Base-by-base conservation (phyloP, 2,329 filamentous ascomycete species). In the Colletotrichum gigasporum region DNA sequence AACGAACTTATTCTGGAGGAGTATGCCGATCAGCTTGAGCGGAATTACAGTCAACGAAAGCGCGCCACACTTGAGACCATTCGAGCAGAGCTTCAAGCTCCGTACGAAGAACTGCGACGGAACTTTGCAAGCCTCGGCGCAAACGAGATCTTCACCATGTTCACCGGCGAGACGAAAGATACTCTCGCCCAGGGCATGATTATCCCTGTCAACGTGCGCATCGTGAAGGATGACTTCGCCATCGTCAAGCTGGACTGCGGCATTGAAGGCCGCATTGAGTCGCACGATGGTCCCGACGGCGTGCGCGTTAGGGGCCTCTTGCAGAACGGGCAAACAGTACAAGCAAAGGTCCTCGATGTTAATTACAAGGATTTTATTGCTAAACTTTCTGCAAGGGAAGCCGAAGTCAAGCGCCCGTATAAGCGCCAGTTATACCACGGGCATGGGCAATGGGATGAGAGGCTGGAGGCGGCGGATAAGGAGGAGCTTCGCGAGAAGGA, bases 1-100 rank as follows among this genome's bases (percentile, higher is more conserved):
- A 97, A 98, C 72, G 96, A 99, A 73, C 85, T 99, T 44, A 94
- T 97, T 65, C 84, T 99, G 4, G 96, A 99, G 77, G 94, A 98
- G 76, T 99, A 99, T 72, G 96, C 96, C 1, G 93, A 97, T 72
- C 95, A 99, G 80, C 84, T 99, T 68, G 92, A 97, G 80, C 90
- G 87, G 69, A 96, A 97, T 71, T 94, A 97, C 75, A 94, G 93
- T 71, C 94, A 97, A 76, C 90, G 92, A 69, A 99, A 99, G 82
- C 92, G 96, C 62, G 95, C 95, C 2, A 99, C 96, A 1, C 85
- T 99, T 11, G 96, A 99, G 78, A 97, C 94, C 0, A 99, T 99
- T 73, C 92, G 96, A 67, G 94, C 93, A 14, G 96, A 99, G 78
- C 82, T 99, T 52, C 92, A 96, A 72, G 90, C 91, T 18, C 94